These are phyloP conservation scores for Hericium rajendrae DNA, from an alignment of 768 basidiomycete genomes.

Conservation along the genomic window DNA sequence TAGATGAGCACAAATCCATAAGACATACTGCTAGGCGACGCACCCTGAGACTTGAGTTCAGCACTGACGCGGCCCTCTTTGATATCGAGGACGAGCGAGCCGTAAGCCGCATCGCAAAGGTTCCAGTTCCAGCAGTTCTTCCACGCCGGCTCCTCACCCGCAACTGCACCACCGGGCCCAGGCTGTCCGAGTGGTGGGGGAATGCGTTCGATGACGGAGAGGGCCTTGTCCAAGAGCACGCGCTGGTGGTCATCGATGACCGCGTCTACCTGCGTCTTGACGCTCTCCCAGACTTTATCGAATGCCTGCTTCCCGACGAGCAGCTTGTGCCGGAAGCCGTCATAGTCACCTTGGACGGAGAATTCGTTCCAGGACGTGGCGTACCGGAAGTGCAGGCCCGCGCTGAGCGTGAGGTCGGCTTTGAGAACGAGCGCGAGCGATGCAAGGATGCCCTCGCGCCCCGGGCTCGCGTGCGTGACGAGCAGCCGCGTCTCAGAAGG, in stretches of 20 bases:
- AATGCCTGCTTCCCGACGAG: constrained; percentile 70
- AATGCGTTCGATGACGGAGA: constrained; percentile 74
- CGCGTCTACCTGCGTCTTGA: constrained; percentile 82
- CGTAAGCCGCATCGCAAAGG: constrained; percentile 90
- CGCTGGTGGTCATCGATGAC: constrained; percentile 90
- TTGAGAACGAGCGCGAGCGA: constrained; percentile 87
- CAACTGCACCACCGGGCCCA: constrained; percentile 32
- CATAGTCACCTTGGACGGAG: constrained; percentile 82
- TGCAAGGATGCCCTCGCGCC: constrained; percentile 85
- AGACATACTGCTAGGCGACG: constrained; percentile 11
- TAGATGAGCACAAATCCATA: neutral
- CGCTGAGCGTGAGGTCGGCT: constrained; percentile 89
- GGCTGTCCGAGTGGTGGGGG: constrained; percentile 44
- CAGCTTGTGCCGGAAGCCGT: constrained; percentile 79
- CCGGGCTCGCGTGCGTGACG: constrained; percentile 85
- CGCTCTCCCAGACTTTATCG: constrained; percentile 90
- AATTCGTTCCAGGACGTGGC: constrained; percentile 96
- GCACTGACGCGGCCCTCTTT: constrained; percentile 88
- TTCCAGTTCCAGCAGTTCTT: constrained; percentile 99
- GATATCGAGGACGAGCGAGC: constrained; percentile 78
- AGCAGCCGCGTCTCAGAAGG: constrained; percentile 89
- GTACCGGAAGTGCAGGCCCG: constrained; percentile 96
- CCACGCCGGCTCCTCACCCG: constrained; percentile 87
- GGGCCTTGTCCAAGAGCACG: constrained; percentile 78
- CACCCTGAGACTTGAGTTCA: constrained; percentile 89